Evolutionary conservation across 2,329 filamentous ascomycete genomes (phyloP), one percentile per base, ranked within the genome.

Genomic region (Aspergillus luchuensis): DNA sequence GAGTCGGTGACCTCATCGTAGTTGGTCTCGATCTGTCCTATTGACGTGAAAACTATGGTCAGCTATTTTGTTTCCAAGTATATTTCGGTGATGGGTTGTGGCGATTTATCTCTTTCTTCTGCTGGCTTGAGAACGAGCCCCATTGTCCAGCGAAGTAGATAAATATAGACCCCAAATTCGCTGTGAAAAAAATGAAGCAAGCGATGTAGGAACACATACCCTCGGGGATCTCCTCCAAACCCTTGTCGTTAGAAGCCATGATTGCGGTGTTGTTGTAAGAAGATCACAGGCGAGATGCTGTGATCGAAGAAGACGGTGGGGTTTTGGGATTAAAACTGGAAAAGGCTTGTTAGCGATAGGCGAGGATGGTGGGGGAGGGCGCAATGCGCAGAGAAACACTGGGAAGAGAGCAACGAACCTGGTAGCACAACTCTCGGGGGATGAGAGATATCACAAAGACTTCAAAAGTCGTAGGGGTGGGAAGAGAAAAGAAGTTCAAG

Each of bases 1-100:
- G 92, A 97, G 84, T 99, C 96, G 82, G 95, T 94, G 76, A 94
- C 93, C 88, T 98, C 93, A 87, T 99, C 95, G 85, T 98, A 99
- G 91, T 99, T 99, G 79, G 93, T 97, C 88, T 99, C 96, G 87
- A 99, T 99, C 85, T 96, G 92, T 83, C 90, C 94, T 97, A 80
- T 75, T 59, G 41, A 13, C 1, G 48, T 39, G 53, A 63, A 60
- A 57, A 50, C 15, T 41, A 36, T 61, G 23, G 63, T 67, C 51
- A 65, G 57, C 54, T 50, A 21, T 3, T 21, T 21, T 21, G 19
- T 23, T 50, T n/a, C 7, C 15, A 15, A 30, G 45, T 23, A 56
- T 17, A n/a, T 25, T 19, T 15, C 45, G 41, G 43, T 59, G 28
- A 11, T 57, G 56, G 25, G 33, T 39, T 50, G 62, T 69, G 62